Percentiles rank a stretch among this genome's conserved stretches.
phyloP scores from a whole-genome alignment of 2,329 filamentous ascomycete species.

The Phialophora verrucosa region DNA sequence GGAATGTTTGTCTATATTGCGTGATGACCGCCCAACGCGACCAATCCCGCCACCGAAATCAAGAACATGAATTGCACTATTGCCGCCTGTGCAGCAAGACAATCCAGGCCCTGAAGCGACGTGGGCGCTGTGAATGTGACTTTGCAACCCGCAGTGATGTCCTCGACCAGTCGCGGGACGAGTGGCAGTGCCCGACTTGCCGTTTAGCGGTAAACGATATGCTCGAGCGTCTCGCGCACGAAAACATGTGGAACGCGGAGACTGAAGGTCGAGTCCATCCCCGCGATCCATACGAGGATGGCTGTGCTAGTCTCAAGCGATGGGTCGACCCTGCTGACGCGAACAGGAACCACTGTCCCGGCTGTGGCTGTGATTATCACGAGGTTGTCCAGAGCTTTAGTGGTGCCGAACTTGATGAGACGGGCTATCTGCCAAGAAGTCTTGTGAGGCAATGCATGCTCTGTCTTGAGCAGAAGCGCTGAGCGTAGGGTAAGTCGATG shows the following conservation, averaged over 20 bases:
- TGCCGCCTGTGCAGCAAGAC: constrained; percentile 20
- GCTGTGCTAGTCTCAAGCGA: constrained; percentile 10
- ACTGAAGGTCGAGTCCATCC: background rate
- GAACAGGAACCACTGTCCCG: constrained; percentile 25
- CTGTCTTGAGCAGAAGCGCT: constrained; percentile 4
- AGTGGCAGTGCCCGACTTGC: constrained; percentile 27
- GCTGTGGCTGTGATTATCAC: constrained; percentile 19
- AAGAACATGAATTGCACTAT: constrained; percentile 25
- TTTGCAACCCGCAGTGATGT: background rate
- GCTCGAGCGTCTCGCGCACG: constrained; percentile 12
- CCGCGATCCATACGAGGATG: background rate
- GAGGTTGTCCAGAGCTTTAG: constrained; percentile 10
- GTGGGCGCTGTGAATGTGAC: constrained; percentile 11
- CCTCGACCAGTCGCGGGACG: constrained; percentile 11
- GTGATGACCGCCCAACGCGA: constrained; percentile 14
- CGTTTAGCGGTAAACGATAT: background rate
- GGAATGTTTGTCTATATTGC: constrained; percentile 21
- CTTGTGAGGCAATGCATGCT: constrained; percentile 25
- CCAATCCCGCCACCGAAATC: constrained; percentile 1
- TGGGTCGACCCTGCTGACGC: constrained; percentile 15
- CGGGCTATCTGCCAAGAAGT: background rate
- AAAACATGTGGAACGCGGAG: constrained; percentile 19
- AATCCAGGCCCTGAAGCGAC: background rate
- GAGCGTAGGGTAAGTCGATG: background rate
- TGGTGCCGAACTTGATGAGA: background rate